phyloP scores from a whole-genome alignment of 495 filamentous ascomycete genomes.

The Hyaloscypha bicolor region DNA sequence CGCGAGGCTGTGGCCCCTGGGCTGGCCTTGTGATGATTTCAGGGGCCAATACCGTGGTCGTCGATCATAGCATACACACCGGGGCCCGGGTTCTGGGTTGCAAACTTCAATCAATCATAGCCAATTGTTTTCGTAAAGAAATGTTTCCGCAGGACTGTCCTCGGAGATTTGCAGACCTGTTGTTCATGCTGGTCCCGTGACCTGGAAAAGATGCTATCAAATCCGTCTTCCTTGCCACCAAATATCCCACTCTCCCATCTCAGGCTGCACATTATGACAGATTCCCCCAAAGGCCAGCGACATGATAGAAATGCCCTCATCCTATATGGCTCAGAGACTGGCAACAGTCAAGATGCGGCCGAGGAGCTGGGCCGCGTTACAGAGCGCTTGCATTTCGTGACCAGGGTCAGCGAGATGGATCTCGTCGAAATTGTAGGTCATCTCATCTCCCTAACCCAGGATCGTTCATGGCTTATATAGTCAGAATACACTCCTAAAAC shows the following conservation, averaged over 20 bases:
- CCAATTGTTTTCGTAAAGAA: not conserved
- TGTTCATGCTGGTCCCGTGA: slow-evolving; percentile 21
- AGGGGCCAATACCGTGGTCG: not conserved
- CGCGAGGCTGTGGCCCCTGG: not conserved
- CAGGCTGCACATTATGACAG: slow-evolving; percentile 23
- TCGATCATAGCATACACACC: not conserved
- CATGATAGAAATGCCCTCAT: slow-evolving; percentile 67
- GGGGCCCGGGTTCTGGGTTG: not conserved
- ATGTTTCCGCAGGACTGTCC: not conserved
- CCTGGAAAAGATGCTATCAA: not conserved
- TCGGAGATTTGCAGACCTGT: slow-evolving; percentile 19
- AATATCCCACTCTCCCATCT: not conserved
- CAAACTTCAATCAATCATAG: not conserved
- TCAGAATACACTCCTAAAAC: slow-evolving; percentile 48
- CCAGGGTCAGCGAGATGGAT: slow-evolving; percentile 76
- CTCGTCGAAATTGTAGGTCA: slow-evolving; percentile 69
- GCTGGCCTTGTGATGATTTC: not conserved
- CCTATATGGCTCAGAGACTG: slow-evolving; percentile 93
- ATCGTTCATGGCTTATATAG: slow-evolving; percentile 23
- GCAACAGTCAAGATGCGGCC: slow-evolving; percentile 87
- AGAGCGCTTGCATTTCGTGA: slow-evolving; percentile 75
- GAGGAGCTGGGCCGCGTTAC: slow-evolving; percentile 74
- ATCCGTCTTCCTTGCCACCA: not conserved
- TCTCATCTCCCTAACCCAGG: slow-evolving; percentile 1
- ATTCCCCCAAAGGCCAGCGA: slow-evolving; percentile 28